Evolutionary conservation across 208 protist genomes (phyloP), one percentile per base, ranked within the genome.

Genomic region (Endotrypanum monterogeii): DNA sequence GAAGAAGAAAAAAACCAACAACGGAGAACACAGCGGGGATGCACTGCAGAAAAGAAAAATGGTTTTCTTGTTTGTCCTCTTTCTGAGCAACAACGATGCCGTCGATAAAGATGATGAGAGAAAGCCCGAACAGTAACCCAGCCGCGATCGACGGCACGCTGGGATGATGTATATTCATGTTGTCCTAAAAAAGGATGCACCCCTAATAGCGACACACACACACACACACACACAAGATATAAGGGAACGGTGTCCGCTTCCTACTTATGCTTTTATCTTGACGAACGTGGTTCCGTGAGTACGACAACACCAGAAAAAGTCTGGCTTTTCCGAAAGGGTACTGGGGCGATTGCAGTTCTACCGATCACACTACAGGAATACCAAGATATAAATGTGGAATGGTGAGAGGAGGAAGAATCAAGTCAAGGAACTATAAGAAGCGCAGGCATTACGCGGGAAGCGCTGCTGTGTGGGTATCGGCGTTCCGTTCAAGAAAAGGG

Each of bases 1-100:
- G 76, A 28, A 93, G 77, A 3, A 95, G 56, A 16, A 89, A 48
- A 25, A 94, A 86, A 18, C 89, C 93, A 6, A 92, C 63, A 4
- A 85, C 80, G 9, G 93, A 89, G 65, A 95, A 89, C 52, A 97
- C 73, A n/a, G 78, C 83, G 1, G 89, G 90, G 50, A 93, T 75
- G 68, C 77, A 80, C 74, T 90, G 82, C 25, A 70, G 46, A 62
- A 92, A 89, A 28, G 86, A 89, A 46, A 86, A 83, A 44, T 72
- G 84, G 71, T 94, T 62, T 1, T 37, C 73, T 41, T 41, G 57
- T 37, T 76, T 35, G 9, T 50, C 23, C 73, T 96, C 89, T 61
- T 77, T 30, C 51, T 91, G 72, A 2, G 84, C 82, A 7, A 83
- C 39, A 52, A 93, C 65, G 28, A 94, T 76, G 23, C 82, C 84